Conservation (phyloP, 306 rosid genomes). For the Castanea mollissima region DNA sequence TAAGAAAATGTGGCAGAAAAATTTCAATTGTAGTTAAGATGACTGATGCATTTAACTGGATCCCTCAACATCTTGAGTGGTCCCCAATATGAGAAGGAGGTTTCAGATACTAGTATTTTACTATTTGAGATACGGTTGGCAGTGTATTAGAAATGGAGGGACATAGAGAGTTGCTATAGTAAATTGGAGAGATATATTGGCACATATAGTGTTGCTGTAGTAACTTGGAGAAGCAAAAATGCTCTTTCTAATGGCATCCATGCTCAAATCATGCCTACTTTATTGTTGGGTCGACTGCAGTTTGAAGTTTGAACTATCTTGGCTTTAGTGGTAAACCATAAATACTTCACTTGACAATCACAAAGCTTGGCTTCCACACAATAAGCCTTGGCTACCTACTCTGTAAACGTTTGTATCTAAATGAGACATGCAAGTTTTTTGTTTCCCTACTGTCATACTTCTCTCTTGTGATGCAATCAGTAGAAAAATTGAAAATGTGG, state of each 20-base stretch:
- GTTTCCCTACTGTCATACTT: neutral
- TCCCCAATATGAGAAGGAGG: neutral
- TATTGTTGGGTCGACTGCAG: neutral
- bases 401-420: neutral
- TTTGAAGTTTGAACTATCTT: neutral
- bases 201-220: neutral
- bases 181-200: neutral
- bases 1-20: neutral
- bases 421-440: neutral
- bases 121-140: neutral
- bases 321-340: neutral
- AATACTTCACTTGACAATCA: neutral
- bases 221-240: neutral
- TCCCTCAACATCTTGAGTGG: neutral
- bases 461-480: neutral
- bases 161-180: neutral
- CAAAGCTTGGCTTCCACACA: slow-evolving; percentile 4
- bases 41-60: neutral
- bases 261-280: neutral
- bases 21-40: neutral
- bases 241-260: neutral
- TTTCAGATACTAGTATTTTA: neutral
- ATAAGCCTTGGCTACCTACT: neutral
- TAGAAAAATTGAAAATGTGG: slow-evolving; percentile 1
- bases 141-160: neutral